Evolutionary conservation across 805 yeast genomes (phyloP).

Genomic region (Saccharomyces eubayanus): DNA sequence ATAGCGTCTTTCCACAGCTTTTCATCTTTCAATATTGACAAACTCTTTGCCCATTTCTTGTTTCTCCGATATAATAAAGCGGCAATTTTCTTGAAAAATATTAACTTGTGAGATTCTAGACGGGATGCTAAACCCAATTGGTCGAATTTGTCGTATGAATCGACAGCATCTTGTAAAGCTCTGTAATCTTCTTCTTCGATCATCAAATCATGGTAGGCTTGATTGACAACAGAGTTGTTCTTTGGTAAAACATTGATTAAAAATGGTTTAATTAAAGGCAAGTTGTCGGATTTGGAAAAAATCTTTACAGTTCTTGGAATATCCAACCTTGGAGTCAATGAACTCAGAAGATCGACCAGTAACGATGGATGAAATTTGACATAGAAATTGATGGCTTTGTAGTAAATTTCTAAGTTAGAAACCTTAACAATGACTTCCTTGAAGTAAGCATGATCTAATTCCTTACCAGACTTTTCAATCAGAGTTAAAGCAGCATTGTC

Average conservation of each 20-base stretch:
- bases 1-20: constrained; percentile 92
- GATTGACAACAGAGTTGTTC: constrained; percentile 84
- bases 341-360: constrained; percentile 76
- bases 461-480: constrained; percentile 89
- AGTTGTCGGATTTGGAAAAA: constrained; percentile 89
- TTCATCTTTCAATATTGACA: constrained; percentile 81
- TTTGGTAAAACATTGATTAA: constrained; percentile 83
- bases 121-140: constrained; percentile 86
- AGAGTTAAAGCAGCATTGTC: constrained; percentile 95
- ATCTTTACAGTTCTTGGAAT: constrained; percentile 90
- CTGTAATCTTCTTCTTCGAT: constrained; percentile 96
- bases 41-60: constrained; percentile 87
- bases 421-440: constrained; percentile 93
- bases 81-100: constrained; percentile 93
- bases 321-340: constrained; percentile 80
- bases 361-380: constrained; percentile 86
- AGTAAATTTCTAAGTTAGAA: constrained; percentile 90
- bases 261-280: constrained; percentile 94
- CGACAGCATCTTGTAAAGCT: constrained; percentile 79
- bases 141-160: constrained; percentile 84
- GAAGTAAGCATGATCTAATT: constrained; percentile 89
- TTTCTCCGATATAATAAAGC: constrained; percentile 89
- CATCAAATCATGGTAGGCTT: constrained; percentile 89
- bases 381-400: constrained; percentile 94
- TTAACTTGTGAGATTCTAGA: constrained; percentile 81